phyloP scores from a whole-genome alignment of 257 asterid species.

The Gentiana macrophylla region DNA sequence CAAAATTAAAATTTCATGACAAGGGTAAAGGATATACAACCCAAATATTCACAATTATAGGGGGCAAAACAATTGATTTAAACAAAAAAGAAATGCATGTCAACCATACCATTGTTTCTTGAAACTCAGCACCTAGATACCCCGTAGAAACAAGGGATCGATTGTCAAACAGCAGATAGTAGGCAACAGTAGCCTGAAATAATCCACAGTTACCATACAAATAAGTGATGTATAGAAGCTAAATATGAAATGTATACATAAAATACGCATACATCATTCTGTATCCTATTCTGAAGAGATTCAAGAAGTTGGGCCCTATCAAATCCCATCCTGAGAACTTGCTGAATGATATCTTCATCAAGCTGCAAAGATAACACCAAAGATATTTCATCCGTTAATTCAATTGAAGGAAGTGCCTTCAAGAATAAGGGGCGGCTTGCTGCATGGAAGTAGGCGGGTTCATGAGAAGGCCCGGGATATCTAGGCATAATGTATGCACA shows the following conservation, averaged over 20 bases:
- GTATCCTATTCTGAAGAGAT: constrained; percentile 69
- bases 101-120: constrained; percentile 59
- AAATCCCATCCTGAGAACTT: constrained; percentile 71
- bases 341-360: constrained; percentile 74
- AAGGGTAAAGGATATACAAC: not conserved
- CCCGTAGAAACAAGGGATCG: constrained; percentile 59
- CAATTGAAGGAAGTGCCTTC: not conserved
- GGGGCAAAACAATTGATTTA: not conserved
- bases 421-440: not conserved
- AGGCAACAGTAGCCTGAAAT: constrained; percentile 86
- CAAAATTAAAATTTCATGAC: no score
- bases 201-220: constrained; percentile 8
- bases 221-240: constrained; percentile 13
- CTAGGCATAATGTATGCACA: no score
- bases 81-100: not conserved
- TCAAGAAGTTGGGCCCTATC: constrained; percentile 63
- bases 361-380: constrained; percentile 43
- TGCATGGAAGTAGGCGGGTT: no score
- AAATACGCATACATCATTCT: constrained; percentile 58
- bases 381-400: constrained; percentile 2
- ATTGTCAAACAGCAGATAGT: constrained; percentile 70
- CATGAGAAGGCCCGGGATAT: no score
- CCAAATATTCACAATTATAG: not conserved
- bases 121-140: constrained; percentile 70
- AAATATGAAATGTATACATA: constrained; percentile 5